Conservation (phyloP, 768 basidiomycete species). For the Mycena sanguinolenta region DNA sequence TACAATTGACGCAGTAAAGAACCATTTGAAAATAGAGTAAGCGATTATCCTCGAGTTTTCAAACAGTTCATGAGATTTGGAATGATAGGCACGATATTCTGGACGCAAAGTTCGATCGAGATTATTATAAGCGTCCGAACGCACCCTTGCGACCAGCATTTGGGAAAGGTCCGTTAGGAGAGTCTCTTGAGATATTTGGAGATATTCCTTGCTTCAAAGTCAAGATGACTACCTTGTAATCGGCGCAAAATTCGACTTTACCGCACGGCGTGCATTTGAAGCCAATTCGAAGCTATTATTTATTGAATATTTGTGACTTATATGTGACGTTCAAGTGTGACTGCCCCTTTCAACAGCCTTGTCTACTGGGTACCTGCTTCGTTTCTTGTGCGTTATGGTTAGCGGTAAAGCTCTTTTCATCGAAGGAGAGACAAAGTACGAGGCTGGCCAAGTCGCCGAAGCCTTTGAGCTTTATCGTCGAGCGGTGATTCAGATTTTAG, state of each 20-base stretch:
- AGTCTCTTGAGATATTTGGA: constrained; percentile 12
- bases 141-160: constrained; percentile 1
- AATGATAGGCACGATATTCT: constrained; percentile 6
- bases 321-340: too few species aligned
- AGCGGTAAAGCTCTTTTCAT: constrained; percentile 2
- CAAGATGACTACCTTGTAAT: too few species aligned
- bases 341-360: too few species aligned
- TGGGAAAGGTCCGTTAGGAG: constrained; percentile 12
- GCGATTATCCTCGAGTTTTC: not conserved
- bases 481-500: constrained; percentile 45
- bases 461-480: constrained; percentile 47
- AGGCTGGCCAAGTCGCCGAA: constrained; percentile 16
- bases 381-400: not conserved
- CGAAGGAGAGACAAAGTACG: not conserved
- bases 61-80: not conserved
- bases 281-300: too few species aligned
- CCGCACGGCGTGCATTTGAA: too few species aligned
- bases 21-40: constrained; percentile 17
- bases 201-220: constrained; percentile 7
- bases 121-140: constrained; percentile 5
- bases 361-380: too few species aligned
- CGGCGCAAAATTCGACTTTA: too few species aligned
- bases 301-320: too few species aligned
- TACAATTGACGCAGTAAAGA: constrained; percentile 7
- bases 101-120: constrained; percentile 2